Conservation (phyloP, 768 basidiomycete genomes). For the Rickenella mellea region DNA sequence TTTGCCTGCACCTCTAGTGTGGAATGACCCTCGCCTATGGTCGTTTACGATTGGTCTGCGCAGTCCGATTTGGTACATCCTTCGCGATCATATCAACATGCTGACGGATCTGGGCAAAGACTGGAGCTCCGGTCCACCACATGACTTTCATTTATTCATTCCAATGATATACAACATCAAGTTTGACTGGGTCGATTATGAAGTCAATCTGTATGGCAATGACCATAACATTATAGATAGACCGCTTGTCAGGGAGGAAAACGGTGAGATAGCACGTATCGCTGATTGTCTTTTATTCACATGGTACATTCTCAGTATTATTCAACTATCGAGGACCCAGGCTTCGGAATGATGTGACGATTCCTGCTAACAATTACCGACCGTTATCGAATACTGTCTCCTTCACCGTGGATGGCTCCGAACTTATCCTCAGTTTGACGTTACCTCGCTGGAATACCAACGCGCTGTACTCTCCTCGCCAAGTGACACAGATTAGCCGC, state of each 20-base stretch:
- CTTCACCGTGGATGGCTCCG: slow-evolving; percentile 52
- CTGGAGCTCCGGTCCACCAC: slow-evolving; percentile 78
- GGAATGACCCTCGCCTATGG: slow-evolving; percentile 82
- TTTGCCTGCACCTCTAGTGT: slow-evolving; percentile 72
- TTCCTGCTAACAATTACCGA: slow-evolving; percentile 65
- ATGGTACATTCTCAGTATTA: slow-evolving; percentile 49
- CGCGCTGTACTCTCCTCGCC: slow-evolving; percentile 51
- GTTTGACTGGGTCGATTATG: slow-evolving; percentile 65
- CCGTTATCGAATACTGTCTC: slow-evolving; percentile 60
- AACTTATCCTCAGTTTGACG: slow-evolving; percentile 48
- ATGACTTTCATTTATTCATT: slow-evolving; percentile 73
- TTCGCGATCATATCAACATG: slow-evolving; percentile 93
- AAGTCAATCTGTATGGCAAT: slow-evolving; percentile 77
- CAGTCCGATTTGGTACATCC: slow-evolving; percentile 63
- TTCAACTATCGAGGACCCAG: slow-evolving; percentile 53
- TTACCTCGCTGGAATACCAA: slow-evolving; percentile 89
- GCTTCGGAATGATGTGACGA: slow-evolving; percentile 39
- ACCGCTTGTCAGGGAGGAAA: slow-evolving; percentile 71
- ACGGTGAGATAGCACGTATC: slow-evolving; percentile 41
- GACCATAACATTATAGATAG: slow-evolving; percentile 97
- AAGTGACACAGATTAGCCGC: slow-evolving; percentile 54
- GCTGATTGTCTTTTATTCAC: slow-evolving; percentile 1
- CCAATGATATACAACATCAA: slow-evolving; percentile 72
- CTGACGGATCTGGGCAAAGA: slow-evolving; percentile 89
- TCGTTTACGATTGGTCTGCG: slow-evolving; percentile 60